Conservation (phyloP, 1,139 yeast genomes). For the Candida sanyaensis region DNA sequence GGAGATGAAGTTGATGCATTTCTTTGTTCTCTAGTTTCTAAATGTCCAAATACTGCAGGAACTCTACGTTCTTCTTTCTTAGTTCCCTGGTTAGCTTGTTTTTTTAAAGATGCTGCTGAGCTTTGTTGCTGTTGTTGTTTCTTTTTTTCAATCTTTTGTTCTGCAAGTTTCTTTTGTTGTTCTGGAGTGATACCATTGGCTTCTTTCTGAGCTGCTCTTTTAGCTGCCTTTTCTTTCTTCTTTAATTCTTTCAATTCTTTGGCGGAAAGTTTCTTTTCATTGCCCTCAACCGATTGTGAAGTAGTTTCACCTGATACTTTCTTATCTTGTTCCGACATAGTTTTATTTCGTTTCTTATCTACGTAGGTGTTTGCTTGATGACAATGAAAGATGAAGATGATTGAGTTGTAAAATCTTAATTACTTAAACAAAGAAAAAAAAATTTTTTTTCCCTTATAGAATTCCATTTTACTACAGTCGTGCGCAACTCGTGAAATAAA, state of each 20-base stretch:
- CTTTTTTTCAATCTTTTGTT: constrained; percentile 43
- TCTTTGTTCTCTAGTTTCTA: constrained; percentile 81
- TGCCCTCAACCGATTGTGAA: constrained; percentile 4
- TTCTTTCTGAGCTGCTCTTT: constrained; percentile 70
- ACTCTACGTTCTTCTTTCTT: constrained; percentile 47
- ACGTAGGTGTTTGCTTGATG: not conserved
- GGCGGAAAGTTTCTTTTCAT: constrained; percentile 50
- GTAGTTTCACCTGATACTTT: constrained; percentile 7
- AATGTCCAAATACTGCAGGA: constrained; percentile 79
- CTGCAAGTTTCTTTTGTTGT: constrained; percentile 41
- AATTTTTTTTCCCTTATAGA: not conserved
- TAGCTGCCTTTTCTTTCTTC: constrained; percentile 88
- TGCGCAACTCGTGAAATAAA: not conserved
- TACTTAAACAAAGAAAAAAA: not conserved
- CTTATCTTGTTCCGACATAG: constrained; percentile 8
- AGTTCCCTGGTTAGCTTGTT: constrained; percentile 56
- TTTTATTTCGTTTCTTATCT: not conserved
- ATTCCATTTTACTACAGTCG: not conserved
- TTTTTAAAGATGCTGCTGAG: constrained; percentile 40
- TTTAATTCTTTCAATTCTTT: constrained; percentile 86
- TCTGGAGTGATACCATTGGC: constrained; percentile 52
- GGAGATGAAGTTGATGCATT: constrained; percentile 38
- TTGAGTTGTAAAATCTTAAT: not conserved
- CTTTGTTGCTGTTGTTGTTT: constrained; percentile 20
- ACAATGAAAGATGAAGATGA: not conserved